Percentiles rank a stretch among this genome's conserved stretches.
These are phyloP conservation scores for Yamadazyma diospyri DNA, from an alignment of 1,139 yeast species.

Conservation along the genomic window DNA sequence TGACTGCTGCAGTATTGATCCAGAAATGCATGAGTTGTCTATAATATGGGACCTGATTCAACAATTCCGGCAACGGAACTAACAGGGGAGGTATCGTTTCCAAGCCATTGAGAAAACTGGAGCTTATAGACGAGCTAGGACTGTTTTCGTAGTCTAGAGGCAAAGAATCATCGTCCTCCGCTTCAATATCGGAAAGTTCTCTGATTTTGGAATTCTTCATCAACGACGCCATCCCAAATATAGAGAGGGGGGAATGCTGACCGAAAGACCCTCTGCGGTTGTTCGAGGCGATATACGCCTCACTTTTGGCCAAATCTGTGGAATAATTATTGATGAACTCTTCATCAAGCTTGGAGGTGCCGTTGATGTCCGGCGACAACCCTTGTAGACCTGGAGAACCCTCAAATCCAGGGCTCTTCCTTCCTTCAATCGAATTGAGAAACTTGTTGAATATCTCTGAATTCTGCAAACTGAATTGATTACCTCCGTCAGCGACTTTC, in stretches of 20 bases:
- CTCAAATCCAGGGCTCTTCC: conserved; percentile 2
- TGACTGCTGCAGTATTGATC: conserved; percentile 57
- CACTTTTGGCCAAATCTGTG: conserved; percentile 21
- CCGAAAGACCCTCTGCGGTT: background rate
- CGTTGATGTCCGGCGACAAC: conserved; percentile 3
- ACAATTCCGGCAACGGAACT: conserved; percentile 54
- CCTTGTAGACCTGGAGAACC: conserved; percentile 3
- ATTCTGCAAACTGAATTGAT: conserved; percentile 25
- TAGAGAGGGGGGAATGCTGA: background rate
- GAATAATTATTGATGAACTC: conserved; percentile 19
- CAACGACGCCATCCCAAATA: background rate
- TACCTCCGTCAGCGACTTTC: conserved; percentile 28
- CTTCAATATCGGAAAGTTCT: conserved; percentile 2
- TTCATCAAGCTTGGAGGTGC: conserved; percentile 6
- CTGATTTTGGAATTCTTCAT: conserved; percentile 2
- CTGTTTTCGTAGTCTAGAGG: conserved; percentile 11
- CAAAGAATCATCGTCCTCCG: conserved; percentile 5
- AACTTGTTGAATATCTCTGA: conserved; percentile 28
- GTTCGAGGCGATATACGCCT: conserved; percentile 14
- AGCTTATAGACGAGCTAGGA: conserved; percentile 5
- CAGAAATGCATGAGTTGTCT: conserved; percentile 62
- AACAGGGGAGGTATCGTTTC: conserved; percentile 44
- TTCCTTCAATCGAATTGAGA: conserved; percentile 15
- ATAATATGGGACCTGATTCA: conserved; percentile 57
- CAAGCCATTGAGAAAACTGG: conserved; percentile 1